Conservation (phyloP, 192 early-diverging fungal genomes). For the Diversispora eburnea region DNA sequence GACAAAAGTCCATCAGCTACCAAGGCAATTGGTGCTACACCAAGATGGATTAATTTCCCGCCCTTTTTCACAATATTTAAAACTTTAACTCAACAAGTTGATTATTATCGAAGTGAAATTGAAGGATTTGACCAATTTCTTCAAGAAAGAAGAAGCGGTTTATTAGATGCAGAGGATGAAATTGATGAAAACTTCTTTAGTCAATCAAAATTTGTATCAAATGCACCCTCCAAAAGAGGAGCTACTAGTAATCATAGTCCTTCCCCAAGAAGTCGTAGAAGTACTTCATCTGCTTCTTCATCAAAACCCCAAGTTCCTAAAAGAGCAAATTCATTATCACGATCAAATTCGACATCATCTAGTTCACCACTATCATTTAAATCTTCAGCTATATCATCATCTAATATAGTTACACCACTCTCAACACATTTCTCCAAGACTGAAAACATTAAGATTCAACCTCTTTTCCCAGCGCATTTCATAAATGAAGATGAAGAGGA, state of each 20-base stretch:
- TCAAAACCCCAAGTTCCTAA: neutral
- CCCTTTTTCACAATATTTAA: slow-evolving; percentile 64
- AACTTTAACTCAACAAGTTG: slow-evolving; percentile 63
- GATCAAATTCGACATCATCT: neutral
- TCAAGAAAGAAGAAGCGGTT: slow-evolving; percentile 48
- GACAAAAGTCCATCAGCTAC: slow-evolving; percentile 32
- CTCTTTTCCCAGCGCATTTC: slow-evolving; percentile 53
- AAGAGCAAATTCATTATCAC: slow-evolving; percentile 7
- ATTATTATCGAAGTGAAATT: slow-evolving; percentile 56
- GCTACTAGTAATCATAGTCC: neutral
- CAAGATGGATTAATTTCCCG: slow-evolving; percentile 51
- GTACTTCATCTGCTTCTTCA: neutral
- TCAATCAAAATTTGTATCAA: slow-evolving; percentile 2
- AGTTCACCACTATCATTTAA: slow-evolving; percentile 9
- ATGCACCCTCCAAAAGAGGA: slow-evolving; percentile 23
- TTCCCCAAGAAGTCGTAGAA: neutral
- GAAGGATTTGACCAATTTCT: slow-evolving; percentile 57
- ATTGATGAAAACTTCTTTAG: slow-evolving; percentile 32
- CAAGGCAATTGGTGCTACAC: slow-evolving; percentile 28
- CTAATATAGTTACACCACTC: slow-evolving; percentile 22
- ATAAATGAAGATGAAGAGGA: slow-evolving; percentile 49
- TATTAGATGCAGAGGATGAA: slow-evolving; percentile 51
- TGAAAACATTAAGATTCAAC: slow-evolving; percentile 46
- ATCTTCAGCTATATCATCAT: slow-evolving; percentile 14
- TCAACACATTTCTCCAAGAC: slow-evolving; percentile 39